Base-by-base conservation (phyloP, 1,284 basidiomycete genomes). In the Ganoderma resinaceum region DNA sequence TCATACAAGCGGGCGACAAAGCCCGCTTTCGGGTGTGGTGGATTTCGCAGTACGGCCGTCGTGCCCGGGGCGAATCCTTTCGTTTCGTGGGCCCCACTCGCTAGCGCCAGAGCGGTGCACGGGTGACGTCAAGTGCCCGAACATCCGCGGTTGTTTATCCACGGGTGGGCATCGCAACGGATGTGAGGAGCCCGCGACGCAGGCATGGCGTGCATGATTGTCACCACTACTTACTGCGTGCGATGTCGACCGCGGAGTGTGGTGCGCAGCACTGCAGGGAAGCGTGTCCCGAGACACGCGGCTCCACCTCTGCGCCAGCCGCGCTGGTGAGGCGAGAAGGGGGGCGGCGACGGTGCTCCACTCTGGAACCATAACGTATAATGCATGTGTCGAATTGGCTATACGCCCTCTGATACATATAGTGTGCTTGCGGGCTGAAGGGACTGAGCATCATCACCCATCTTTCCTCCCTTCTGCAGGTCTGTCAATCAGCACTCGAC, bases 151-250 rank as follows among this genome's bases (percentile, higher is more conserved):
- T 18, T 55, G 29, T 55, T 55, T 16, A 9, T 37, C 33, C 31
- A 57, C 55, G 4, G 31, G 20, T 33, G 31, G 18, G 33, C 55
- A 58, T 58, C 55, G 55, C 55, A 58, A 58, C 55, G 18, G 53
- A 31, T 8, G 31, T 1, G 7, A 55, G 52, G 18, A 55, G 16
- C 12, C 52, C 16, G 52, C 18, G 53, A 52, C 49, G 29, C n/a
- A 38, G 5, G 37, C 37, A 38, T 38, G 31, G 1, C 29, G 18
- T 7, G 18, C 33, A 35, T 37, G 20, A 37, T 37, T 37, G 20
- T 35, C 11, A 6, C 31, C 8, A 11, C 37, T 4, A 7, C n/a
- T n/a, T n/a, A 33, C 18, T 29, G 53, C 29, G 53, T 33, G 53
- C 29, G 18, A 8, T 29, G 53, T 55, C 18, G 53, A 33, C 16